Conservation (phyloP, 805 yeast genomes). For the Cyberlindnera veronae region DNA sequence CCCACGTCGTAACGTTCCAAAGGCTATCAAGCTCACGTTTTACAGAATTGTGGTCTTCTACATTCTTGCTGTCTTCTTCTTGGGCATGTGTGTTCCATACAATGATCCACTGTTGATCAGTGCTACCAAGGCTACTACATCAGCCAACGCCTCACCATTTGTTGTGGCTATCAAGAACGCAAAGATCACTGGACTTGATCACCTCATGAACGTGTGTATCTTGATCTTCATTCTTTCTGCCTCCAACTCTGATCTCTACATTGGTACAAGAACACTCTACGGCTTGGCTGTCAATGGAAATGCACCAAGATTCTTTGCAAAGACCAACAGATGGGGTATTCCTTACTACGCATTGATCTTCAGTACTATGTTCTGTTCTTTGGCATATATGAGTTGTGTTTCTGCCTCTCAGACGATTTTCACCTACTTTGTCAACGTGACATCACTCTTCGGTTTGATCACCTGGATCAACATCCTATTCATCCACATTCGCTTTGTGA, state of each 20-base stretch:
- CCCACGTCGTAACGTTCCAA: slow-evolving; percentile 65
- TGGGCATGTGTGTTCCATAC: slow-evolving; percentile 65
- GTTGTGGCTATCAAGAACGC: slow-evolving; percentile 74
- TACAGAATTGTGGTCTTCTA: slow-evolving; percentile 66
- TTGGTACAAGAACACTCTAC: slow-evolving; percentile 69
- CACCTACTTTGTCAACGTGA: slow-evolving; percentile 67
- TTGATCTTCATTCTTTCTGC: slow-evolving; percentile 75
- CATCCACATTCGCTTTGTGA: slow-evolving; percentile 60
- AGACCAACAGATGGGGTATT: slow-evolving; percentile 64
- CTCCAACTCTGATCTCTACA: slow-evolving; percentile 71
- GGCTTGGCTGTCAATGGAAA: slow-evolving; percentile 67
- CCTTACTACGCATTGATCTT: slow-evolving; percentile 55
- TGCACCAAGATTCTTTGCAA: slow-evolving; percentile 64
- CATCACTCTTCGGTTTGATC: slow-evolving; percentile 69
- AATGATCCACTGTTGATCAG: slow-evolving; percentile 42
- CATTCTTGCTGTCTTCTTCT: slow-evolving; percentile 51
- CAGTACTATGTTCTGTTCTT: slow-evolving; percentile 47
- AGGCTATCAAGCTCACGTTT: slow-evolving; percentile 63
- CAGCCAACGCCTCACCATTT: slow-evolving; percentile 79
- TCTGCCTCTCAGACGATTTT: slow-evolving; percentile 54
- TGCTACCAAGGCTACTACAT: slow-evolving; percentile 44
- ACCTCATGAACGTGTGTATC: slow-evolving; percentile 72
- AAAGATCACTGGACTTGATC: slow-evolving; percentile 62
- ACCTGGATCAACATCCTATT: slow-evolving; percentile 69
- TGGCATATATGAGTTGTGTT: slow-evolving; percentile 68